These are phyloP conservation scores for Coemansia sp. DNA, from an alignment of 192 early-diverging fungal genomes.

Conservation along the genomic window DNA sequence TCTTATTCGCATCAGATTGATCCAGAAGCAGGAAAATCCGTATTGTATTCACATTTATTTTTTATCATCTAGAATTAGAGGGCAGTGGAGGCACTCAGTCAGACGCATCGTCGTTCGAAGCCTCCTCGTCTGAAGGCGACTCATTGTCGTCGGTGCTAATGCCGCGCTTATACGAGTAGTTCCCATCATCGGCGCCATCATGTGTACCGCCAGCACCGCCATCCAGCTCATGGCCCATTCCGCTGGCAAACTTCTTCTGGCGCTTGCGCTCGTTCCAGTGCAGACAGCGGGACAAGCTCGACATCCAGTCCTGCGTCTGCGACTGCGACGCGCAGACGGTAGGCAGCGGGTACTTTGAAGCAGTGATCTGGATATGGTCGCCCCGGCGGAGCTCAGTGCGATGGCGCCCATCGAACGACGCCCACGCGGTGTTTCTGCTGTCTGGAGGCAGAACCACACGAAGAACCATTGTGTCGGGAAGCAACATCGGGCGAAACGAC, in stretches of 20 bases:
- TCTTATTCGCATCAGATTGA: neutral
- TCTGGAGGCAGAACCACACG: slow-evolving; percentile 82
- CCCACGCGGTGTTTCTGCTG: slow-evolving; percentile 90
- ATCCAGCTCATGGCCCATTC: slow-evolving; percentile 19
- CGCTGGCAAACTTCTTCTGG: slow-evolving; percentile 78
- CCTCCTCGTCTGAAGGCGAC: slow-evolving; percentile 3
- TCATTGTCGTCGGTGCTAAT: slow-evolving; percentile 22
- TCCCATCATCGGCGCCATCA: slow-evolving; percentile 10
- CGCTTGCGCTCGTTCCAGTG: slow-evolving; percentile 92
- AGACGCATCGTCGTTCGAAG: neutral
- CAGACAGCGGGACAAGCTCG: slow-evolving; percentile 78
- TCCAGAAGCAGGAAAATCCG: too few species aligned
- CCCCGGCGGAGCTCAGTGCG: slow-evolving; percentile 85
- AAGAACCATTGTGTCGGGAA: slow-evolving; percentile 92
- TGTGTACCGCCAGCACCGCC: slow-evolving; percentile 5
- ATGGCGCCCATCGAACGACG: slow-evolving; percentile 91
- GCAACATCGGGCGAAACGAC: slow-evolving; percentile 94
- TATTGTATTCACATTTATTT: neutral
- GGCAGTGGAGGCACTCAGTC: neutral
- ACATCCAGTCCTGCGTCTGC: slow-evolving; percentile 88
- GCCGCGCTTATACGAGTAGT: slow-evolving; percentile 14
- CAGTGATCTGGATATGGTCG: slow-evolving; percentile 85
- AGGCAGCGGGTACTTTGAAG: slow-evolving; percentile 85
- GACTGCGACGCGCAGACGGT: slow-evolving; percentile 78
- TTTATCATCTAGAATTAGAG: too few species aligned